These are phyloP conservation scores for Aspergillus ochraceus DNA, from an alignment of 2,329 filamentous ascomycete species.

Conservation along the genomic window DNA sequence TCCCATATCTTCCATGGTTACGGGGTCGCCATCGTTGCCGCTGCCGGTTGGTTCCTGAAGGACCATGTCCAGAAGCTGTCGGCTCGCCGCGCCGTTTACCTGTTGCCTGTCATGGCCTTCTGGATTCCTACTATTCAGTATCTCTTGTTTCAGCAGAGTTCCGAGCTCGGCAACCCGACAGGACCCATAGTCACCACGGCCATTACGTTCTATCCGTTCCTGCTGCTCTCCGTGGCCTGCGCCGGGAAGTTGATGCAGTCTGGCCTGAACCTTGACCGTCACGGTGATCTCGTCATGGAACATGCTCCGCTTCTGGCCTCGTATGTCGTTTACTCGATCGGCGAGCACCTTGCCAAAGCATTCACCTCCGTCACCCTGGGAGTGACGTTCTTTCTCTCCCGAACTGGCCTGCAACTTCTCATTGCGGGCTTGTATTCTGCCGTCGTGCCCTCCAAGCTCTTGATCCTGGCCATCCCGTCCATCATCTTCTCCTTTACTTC, in stretches of 20 bases:
- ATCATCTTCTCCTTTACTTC: slow-evolving; percentile 62
- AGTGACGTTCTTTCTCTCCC: slow-evolving; percentile 63
- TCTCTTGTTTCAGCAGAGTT: slow-evolving; percentile 67
- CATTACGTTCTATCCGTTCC: slow-evolving; percentile 69
- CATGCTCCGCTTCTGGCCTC: slow-evolving; percentile 65
- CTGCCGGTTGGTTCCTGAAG: slow-evolving; percentile 71
- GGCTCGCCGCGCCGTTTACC: slow-evolving; percentile 48
- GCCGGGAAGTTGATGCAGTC: slow-evolving; percentile 65
- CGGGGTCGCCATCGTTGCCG: slow-evolving; percentile 64
- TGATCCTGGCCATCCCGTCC: slow-evolving; percentile 69
- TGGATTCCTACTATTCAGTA: slow-evolving; percentile 74
- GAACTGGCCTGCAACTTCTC: slow-evolving; percentile 70
- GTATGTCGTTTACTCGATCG: slow-evolving; percentile 62
- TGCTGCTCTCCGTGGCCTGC: slow-evolving; percentile 63
- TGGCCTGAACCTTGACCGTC: slow-evolving; percentile 54
- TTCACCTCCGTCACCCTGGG: slow-evolving; percentile 57
- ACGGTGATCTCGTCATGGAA: slow-evolving; percentile 61
- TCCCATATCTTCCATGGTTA: slow-evolving; percentile 69
- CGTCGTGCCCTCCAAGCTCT: slow-evolving; percentile 66
- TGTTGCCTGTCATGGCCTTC: slow-evolving; percentile 72
- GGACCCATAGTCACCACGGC: slow-evolving; percentile 76
- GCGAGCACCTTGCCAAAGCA: slow-evolving; percentile 42
- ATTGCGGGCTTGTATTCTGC: slow-evolving; percentile 65
- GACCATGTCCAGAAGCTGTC: slow-evolving; percentile 51
- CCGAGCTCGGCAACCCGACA: slow-evolving; percentile 62